These are phyloP conservation scores for Aspergillus olivimuriae DNA, from an alignment of 495 filamentous ascomycete species.

Conservation along the genomic window DNA sequence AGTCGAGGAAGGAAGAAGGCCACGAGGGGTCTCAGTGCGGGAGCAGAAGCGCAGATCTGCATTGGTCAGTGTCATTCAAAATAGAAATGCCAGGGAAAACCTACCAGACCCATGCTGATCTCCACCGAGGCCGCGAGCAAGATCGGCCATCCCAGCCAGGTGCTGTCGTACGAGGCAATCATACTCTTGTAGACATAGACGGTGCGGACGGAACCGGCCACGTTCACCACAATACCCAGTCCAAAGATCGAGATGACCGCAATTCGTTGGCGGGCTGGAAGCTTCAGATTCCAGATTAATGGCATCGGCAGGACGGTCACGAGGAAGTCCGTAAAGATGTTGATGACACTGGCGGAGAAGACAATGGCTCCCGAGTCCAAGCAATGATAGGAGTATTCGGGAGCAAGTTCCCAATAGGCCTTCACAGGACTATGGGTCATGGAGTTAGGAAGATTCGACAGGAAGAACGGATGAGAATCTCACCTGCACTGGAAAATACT, in stretches of 20 bases:
- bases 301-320: conserved; percentile 54
- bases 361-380: conserved; percentile 44
- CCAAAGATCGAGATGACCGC: conserved; percentile 53
- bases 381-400: conserved; percentile 35
- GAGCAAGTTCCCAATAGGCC: conserved; percentile 45
- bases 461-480: conserved; percentile 10
- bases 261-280: conserved; percentile 48
- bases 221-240: conserved; percentile 50
- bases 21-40: conserved; percentile 49
- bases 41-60: conserved; percentile 51
- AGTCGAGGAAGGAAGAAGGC: conserved; percentile 36
- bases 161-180: conserved; percentile 43
- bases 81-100: conserved; percentile 11
- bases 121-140: conserved; percentile 50
- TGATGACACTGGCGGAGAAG: conserved; percentile 50
- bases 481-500: conserved; percentile 54
- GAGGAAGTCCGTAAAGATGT: conserved; percentile 54
- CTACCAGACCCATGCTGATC: conserved; percentile 55
- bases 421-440: conserved; percentile 38
- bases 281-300: conserved; percentile 48
- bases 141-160: conserved; percentile 49
- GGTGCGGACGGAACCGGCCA: conserved; percentile 50
- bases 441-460: neutral
- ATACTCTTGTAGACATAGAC: conserved; percentile 46
- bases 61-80: conserved; percentile 4